Base-by-base conservation (phyloP, 202 grass and related monocot species). In the Setaria italica region DNA sequence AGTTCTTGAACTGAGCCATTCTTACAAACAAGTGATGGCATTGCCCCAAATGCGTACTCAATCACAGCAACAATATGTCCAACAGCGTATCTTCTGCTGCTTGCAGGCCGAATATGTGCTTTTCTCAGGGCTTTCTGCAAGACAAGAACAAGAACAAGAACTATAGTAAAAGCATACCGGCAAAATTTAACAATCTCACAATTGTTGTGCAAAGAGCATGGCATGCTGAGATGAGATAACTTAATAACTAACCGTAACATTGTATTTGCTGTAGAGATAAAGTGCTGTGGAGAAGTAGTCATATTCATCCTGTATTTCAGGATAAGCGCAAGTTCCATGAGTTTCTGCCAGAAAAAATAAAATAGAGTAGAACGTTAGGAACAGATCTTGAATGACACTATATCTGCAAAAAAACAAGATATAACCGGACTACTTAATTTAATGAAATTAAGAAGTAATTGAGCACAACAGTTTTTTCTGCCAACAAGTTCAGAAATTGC, bases 201-300 rank as follows among this genome's bases (percentile, higher is more conserved):
- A 71, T 9, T 15, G 3, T 51, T 42, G 11, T 17, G 39, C 43
- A 30, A 67, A 53, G 6, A 67, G 6, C 60, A 11, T 43, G 15
- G 15, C 6, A 7, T 25, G 21, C 39, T 74, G 9, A 72, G 15
- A 80, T 21, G 5, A 56, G 1, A 17, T 25, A 25, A 25, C 25
- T 25, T 25, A 43, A 56, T 53, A 33, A 17, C 94, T 86, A 79
- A 98, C 95, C 70, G 90, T 98, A 79, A 98, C 89, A 46, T 98
- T 95, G 35, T 98, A 92, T 85, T 92, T 98, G 81, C 82, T 90
- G 90, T 95, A 95, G 21, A 98, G 93, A 70, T 90, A 81, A 46
- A 98, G 86, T 16, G 91, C 89, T 13, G 82, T 99, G n/a, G 93
- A 90, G 85, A 96, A 99, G 79, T 99, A 99, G 74, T 90, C 84